Evolutionary conservation across 2,329 filamentous ascomycete species (phyloP), one percentile per base, ranked within the genome.

Genomic region (Colletotrichum sp.): DNA sequence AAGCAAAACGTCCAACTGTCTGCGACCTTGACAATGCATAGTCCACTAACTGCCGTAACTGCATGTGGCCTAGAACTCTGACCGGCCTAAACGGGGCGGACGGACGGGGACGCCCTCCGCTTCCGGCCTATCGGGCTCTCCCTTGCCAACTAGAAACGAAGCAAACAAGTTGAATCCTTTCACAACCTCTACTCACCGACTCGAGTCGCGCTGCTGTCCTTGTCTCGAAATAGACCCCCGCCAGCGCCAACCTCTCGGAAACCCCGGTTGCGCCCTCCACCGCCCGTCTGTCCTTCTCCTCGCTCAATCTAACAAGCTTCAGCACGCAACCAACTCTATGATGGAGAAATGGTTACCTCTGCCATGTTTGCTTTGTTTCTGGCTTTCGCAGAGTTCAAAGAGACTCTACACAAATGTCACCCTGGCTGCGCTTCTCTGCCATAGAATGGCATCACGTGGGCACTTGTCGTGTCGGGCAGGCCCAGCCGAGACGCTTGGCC

Each of bases 181-280:
- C 69, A 62, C 32, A 52, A 52, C 43, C 43, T 21, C 30, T 55
- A 21, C 43, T 67, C 73, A 73, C 64, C 70, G 70, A 65, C 73
- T 75, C 56, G 70, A 73, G 64, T 64, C 64, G 62, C 43, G 43
- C 43, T 21, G 43, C 26, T 68, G 56, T 68, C 58, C 73, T 28
- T 48, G 62, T 62, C 56, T 28, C 52, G 36, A 75, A 38, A 32
- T 58, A 28, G 24, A 24, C 58, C 18, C 68, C 68, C 34, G 60
- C 55, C 69, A 67, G 56, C 69, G 62, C 65, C 58, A 38, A 73
- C 73, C 58, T 56, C 64, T 73, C 73, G 73, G 70, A 26, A 67
- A 65, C 70, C 70, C 70, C 73, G 70, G 73, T 43, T 64, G 56
- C 24, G 10, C 18, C 70, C 56, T 64, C 64, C 24, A 10, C 21